Base-by-base conservation (phyloP, 2,329 filamentous ascomycete genomes). In the Aschersonia sp. region DNA sequence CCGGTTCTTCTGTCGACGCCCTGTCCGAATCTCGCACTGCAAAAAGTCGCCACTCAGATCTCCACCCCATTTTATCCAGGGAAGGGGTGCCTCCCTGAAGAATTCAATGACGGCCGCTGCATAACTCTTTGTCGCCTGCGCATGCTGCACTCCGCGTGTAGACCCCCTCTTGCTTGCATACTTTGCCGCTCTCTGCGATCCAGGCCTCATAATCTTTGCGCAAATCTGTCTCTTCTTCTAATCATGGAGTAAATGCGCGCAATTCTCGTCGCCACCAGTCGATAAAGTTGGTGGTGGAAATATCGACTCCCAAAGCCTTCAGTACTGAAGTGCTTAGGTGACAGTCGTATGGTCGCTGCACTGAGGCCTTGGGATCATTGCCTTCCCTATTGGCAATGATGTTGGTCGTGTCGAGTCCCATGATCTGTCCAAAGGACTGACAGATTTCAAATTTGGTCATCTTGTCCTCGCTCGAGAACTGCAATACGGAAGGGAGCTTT, bases 361-460 rank as follows among this genome's bases (percentile, higher is more conserved):
- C 85, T 29, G 74, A 72, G 43, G 82, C 78, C 51, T 78, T 80
- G 5, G 82, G 79, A 53, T 86, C 82, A 61, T 85, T 84, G 40
- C 84, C 84, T 56, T 85, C 73, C 30, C 79, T 75, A 57, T 87
- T 83, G 7, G 83, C 69, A 56, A 77, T 72, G 63, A 95, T 82
- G 5, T 76, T 75, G 44, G 79, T 76, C 28, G 83, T 70, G 9
- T 84, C 74, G 48, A 94, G 61, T 0, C 83, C 86, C 74, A 94
- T 80, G 50, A 94, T 86, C 50, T 88, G 80, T 4, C 80, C 84
- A 59, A 95, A 82, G 7, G 75, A 67, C 65, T 86, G 69, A 61
- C 85, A 89, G 48, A 96, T 94, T 62, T 91, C 81, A 63, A 89
- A 94, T 68, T 95, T 95, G 44, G 89, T 95, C 71, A 82, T 85